These are phyloP conservation scores for Hypomontagnella submonticulosa DNA, from an alignment of 495 filamentous ascomycete genomes.

Conservation along the genomic window DNA sequence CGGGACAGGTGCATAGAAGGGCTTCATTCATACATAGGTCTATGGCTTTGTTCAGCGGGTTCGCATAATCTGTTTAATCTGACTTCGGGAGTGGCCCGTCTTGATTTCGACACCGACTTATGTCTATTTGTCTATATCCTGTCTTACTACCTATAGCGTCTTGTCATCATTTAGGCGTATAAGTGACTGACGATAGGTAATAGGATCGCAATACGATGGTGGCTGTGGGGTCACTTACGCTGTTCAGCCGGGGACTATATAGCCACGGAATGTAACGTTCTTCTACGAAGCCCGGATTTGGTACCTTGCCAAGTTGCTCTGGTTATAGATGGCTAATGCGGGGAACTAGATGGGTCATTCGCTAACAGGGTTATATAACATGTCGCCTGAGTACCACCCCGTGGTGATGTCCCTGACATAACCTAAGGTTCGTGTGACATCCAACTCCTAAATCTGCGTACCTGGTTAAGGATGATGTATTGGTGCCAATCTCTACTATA, in stretches of 20 bases:
- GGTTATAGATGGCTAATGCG: conserved; percentile 29
- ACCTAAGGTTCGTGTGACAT: not conserved
- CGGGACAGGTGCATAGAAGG: conserved; percentile 20
- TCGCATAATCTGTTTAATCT: conserved; percentile 19
- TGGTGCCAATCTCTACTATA: conserved; percentile 9
- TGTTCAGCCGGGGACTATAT: conserved; percentile 8
- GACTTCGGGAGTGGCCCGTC: not conserved
- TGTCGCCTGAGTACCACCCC: not conserved
- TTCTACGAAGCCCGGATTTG: conserved; percentile 22
- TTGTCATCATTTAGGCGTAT: no score
- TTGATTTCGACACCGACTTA: not conserved
- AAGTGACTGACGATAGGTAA: no score
- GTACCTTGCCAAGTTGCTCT: conserved; percentile 3
- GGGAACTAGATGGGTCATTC: conserved; percentile 23
- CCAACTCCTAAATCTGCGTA: not conserved
- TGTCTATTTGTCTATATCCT: not conserved
- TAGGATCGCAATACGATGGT: not conserved
- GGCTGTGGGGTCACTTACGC: conserved; percentile 2
- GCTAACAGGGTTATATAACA: conserved; percentile 6
- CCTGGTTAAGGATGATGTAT: conserved; percentile 26
- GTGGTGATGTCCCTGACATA: not conserved
- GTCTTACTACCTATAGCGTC: no score
- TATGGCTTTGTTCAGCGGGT: conserved; percentile 1
- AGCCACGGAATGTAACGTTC: conserved; percentile 38
- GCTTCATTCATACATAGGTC: conserved; percentile 21